Evolutionary conservation across 2,329 filamentous ascomycete species (phyloP).

Genomic region (Trichoderma citrinoviride): DNA sequence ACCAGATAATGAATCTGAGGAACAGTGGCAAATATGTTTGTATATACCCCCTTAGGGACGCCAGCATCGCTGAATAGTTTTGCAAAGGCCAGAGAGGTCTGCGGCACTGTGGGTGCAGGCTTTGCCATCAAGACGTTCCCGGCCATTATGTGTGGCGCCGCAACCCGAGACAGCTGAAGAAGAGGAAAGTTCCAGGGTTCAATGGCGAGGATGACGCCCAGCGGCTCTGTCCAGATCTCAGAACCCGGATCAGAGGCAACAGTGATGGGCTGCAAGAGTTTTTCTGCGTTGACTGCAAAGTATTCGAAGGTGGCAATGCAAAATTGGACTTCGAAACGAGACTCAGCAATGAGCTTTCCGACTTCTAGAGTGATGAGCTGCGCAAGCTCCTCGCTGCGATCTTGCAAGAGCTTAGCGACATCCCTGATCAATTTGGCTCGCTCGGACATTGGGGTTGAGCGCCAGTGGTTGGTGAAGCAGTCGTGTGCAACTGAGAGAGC

Average conservation of each 20-base stretch:
- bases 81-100: no score
- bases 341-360: not conserved
- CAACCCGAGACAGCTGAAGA: conserved; percentile 74
- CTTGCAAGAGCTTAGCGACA: not conserved
- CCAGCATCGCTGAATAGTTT: conserved; percentile 68
- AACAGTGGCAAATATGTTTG: conserved; percentile 48
- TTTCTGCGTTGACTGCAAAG: not conserved
- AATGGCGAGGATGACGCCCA: conserved; percentile 41
- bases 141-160: conserved; percentile 63
- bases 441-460: not conserved
- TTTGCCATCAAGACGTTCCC: conserved; percentile 52
- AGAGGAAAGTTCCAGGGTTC: conserved; percentile 81
- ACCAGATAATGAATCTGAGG: conserved; percentile 22
- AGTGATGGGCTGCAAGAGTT: not conserved
- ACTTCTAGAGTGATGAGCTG: not conserved
- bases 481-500: not conserved
- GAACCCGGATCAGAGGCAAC: not conserved
- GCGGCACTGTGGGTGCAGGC: no score
- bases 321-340: not conserved
- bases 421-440: not conserved
- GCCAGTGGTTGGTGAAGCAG: not conserved
- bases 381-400: not conserved
- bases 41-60: conserved; percentile 69
- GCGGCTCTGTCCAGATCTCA: not conserved
- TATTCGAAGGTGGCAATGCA: not conserved